Conservation (phyloP, 108 stramenopile species). For the Nitzschia putrida region DNA sequence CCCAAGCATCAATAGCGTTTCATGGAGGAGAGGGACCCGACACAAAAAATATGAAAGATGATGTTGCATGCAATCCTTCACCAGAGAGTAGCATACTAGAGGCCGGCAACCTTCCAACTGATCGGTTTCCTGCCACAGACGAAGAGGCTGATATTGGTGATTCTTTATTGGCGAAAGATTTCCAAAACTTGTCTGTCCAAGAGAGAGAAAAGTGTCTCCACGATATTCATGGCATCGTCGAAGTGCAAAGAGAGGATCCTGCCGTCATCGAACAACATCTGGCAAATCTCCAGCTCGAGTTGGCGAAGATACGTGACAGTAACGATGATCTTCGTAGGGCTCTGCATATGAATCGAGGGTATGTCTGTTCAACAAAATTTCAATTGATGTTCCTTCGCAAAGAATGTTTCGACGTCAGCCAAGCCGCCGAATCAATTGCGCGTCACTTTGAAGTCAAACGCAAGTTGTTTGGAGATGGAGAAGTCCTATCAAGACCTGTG, state of each 20-base stretch:
- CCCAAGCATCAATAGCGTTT: background rate
- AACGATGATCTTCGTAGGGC: conserved; percentile 11
- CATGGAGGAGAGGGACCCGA: conserved; percentile 20
- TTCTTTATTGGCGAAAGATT: conserved; percentile 3
- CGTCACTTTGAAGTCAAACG: conserved; percentile 32
- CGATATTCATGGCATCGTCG: conserved; percentile 28
- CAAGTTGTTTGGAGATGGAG: conserved; percentile 29
- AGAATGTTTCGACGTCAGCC: conserved; percentile 26
- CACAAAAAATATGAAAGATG: background rate
- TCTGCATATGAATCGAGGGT: conserved; percentile 2
- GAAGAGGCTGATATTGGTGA: conserved; percentile 8
- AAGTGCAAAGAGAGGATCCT: background rate
- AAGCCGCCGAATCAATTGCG: conserved; percentile 31
- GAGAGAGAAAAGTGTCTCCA: conserved; percentile 10
- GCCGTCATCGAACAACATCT: conserved; percentile 7
- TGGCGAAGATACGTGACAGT: background rate
- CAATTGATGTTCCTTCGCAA: conserved; percentile 46
- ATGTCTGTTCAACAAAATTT: conserved; percentile 31
- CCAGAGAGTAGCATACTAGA: background rate
- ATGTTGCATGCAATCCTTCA: background rate
- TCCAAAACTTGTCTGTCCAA: conserved; percentile 5
- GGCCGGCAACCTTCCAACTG: background rate
- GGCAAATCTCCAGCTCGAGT: background rate
- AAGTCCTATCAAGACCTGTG: conserved; percentile 26
- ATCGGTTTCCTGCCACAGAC: conserved; percentile 6